Base-by-base conservation (phyloP, 768 basidiomycete genomes). In the Astraeus odoratus region DNA sequence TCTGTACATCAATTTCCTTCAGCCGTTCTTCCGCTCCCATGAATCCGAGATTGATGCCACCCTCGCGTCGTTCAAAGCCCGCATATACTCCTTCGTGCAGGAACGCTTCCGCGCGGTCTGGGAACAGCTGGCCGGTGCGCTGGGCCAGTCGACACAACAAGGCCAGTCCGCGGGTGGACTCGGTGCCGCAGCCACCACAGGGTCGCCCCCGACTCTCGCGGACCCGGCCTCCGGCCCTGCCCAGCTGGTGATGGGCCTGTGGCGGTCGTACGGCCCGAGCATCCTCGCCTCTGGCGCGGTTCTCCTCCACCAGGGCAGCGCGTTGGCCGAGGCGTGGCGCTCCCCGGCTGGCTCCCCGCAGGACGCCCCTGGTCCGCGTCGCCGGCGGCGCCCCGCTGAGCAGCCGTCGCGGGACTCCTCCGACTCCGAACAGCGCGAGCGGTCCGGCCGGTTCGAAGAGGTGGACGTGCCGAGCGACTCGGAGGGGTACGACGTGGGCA, bases 21-120 rank as follows among this genome's bases (percentile, higher is more conserved):
- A 81, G 26, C 93, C 94, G 0, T 81, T 90, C 68, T 86, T 97
- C 64, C 74, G 74, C 42, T 68, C 76, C 16, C 87, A 96, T 58
- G 93, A 97, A 64, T 56, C 69, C 1, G 81, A 91, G 59, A 94
- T 97, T 59, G 93, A 97, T 60, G 76, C 77, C 12, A 71, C 83
- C 5, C 76, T 96, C 31, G 80, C 83, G 3, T 73, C 79, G 42
- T 61, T 82, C 52, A 80, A 82, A 57, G 67, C 67, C 4, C 71
- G 73, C 13, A 59, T 78, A 8, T 86, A 83, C 62, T 52, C 69
- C 10, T 85, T 82, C 58, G 44, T 89, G 5, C 86, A 86, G 54
- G 74, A 78, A 24, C 75, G 77, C 8, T 56, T 83, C 9, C 71
- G 79, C 42, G 70, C 72, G 7, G 51, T 85, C 3, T 90, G 88